These are phyloP conservation scores for Stephanodiscus minutulus DNA, from an alignment of 108 stramenopile species.

Conservation along the genomic window DNA sequence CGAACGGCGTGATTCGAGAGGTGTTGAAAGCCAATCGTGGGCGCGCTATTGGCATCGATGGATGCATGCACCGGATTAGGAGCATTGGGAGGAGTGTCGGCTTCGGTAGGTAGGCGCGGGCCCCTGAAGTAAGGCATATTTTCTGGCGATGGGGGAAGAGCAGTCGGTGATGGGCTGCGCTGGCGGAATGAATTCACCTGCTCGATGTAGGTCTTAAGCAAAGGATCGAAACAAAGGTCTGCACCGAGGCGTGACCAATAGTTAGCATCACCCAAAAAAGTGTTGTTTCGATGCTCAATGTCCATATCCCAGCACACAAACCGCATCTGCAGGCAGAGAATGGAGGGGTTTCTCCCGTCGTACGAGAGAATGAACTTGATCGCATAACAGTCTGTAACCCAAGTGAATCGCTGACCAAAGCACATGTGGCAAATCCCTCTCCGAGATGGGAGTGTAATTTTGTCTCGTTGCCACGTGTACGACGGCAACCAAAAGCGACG, in stretches of 20 bases:
- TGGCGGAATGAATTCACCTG: background rate
- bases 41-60: too few relatives aligned
- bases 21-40: too few relatives aligned
- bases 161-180: too few relatives aligned
- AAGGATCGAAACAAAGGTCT: background rate
- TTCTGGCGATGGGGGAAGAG: too few relatives aligned
- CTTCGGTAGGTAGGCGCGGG: too few relatives aligned
- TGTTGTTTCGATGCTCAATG: background rate
- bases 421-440: conserved; percentile 1
- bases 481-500: background rate
- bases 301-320: background rate
- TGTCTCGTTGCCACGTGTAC: background rate
- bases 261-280: background rate
- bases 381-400: background rate
- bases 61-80: too few relatives aligned
- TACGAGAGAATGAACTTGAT: background rate
- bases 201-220: background rate
- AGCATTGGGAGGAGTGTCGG: too few relatives aligned
- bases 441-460: background rate
- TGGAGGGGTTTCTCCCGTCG: background rate
- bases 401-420: background rate
- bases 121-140: too few relatives aligned
- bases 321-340: too few relatives aligned
- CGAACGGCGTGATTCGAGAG: too few relatives aligned
- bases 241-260: background rate